These are phyloP conservation scores for Candida succiphila DNA, from an alignment of 805 yeast genomes.

Conservation along the genomic window DNA sequence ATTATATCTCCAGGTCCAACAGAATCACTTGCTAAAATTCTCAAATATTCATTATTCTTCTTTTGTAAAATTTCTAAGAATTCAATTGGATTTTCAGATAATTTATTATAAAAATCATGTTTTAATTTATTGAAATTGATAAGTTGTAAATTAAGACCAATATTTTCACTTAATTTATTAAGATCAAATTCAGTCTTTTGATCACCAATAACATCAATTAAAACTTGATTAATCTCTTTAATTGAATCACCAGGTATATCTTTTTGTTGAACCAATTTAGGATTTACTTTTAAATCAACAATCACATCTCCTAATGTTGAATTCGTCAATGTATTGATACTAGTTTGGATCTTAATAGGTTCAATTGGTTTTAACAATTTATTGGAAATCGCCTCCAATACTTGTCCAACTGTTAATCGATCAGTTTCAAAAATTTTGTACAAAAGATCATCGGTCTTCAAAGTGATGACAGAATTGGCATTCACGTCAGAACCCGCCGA, in stretches of 20 bases:
- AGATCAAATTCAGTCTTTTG: slow-evolving; percentile 31
- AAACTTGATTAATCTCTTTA: slow-evolving; percentile 29
- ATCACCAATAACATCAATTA: slow-evolving; percentile 32
- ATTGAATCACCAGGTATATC: slow-evolving; percentile 26
- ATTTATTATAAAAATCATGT: slow-evolving; percentile 66
- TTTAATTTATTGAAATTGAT: slow-evolving; percentile 50
- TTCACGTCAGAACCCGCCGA: neutral
- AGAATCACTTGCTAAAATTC: slow-evolving; percentile 73
- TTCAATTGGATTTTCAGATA: slow-evolving; percentile 68
- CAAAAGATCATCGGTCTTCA: slow-evolving; percentile 35
- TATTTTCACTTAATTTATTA: slow-evolving; percentile 21
- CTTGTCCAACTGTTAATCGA: slow-evolving; percentile 57
- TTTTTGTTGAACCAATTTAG: slow-evolving; percentile 26
- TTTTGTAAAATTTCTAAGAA: slow-evolving; percentile 68
- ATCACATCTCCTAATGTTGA: slow-evolving; percentile 74
- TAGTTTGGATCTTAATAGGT: slow-evolving; percentile 72
- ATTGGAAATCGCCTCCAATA: slow-evolving; percentile 56
- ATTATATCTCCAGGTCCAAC: slow-evolving; percentile 21
- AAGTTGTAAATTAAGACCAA: slow-evolving; percentile 40
- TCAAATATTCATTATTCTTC: slow-evolving; percentile 76
- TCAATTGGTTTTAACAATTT: slow-evolving; percentile 67
- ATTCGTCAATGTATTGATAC: slow-evolving; percentile 65
- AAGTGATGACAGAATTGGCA: slow-evolving; percentile 11
- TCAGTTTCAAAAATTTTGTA: slow-evolving; percentile 36
- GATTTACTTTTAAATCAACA: slow-evolving; percentile 58